Conservation (phyloP, 2,329 filamentous ascomycete genomes). For the Botrytis hyacinthi region DNA sequence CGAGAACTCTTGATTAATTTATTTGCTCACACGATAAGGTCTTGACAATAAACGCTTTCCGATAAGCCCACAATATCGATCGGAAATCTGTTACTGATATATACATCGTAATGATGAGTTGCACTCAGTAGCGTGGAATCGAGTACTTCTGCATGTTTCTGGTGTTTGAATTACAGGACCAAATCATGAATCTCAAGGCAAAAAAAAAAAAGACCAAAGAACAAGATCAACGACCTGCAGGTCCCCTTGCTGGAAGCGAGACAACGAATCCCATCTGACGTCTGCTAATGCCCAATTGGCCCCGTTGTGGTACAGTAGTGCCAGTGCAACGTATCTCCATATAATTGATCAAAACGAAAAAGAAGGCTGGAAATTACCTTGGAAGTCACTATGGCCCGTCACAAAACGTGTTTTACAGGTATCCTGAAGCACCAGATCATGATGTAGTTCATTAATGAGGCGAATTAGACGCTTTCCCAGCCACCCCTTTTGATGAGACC, state of each 20-base stretch:
- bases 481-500: conserved; percentile 17
- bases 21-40: neutral
- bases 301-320: conserved; percentile 6
- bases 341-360: conserved; percentile 19
- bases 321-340: conserved; percentile 8
- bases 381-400: neutral
- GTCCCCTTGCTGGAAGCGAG: conserved; percentile 8
- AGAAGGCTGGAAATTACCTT: conserved; percentile 14
- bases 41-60: neutral
- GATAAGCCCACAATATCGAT: neutral
- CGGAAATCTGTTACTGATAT: neutral
- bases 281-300: conserved; percentile 13
- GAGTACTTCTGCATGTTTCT: neutral
- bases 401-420: conserved; percentile 3
- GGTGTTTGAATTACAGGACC: neutral
- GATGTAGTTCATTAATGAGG: neutral
- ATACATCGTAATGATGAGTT: neutral
- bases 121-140: neutral
- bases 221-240: conserved; percentile 4
- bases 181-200: neutral
- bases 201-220: neutral
- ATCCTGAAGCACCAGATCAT: neutral
- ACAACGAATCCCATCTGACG: neutral
- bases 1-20: neutral
- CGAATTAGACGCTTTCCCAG: conserved; percentile 12